Base-by-base conservation (phyloP, 345 rosid species). In the Salix brachista region DNA sequence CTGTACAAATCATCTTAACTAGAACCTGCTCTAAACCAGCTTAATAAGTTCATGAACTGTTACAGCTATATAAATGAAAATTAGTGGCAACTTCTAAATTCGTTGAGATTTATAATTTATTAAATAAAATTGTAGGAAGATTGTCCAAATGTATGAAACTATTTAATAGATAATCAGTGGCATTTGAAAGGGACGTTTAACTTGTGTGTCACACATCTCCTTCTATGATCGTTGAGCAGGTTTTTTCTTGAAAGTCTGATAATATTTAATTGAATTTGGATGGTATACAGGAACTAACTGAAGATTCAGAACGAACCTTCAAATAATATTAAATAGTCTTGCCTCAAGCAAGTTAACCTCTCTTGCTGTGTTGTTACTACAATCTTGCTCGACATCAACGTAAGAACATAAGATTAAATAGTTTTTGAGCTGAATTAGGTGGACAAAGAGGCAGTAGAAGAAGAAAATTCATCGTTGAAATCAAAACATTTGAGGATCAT, bases 161-260 rank as follows among this genome's bases (percentile, higher is more conserved):
- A 58, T 42, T 2, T 74, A 26, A 44, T 8, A n/a, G 28, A 30
- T 30, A 30, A 30, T 28, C 30, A 28, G 30, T 28, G 30, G 30
- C 30, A 28, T 28, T 54, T 42, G 67, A 74, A 74, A 73, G 50
- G 41, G 76, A 73, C 71, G n/a, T 61, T 56, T 37, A 28, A 28
- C 30, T 28, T 28, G 30, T 28, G 30, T 28, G 30, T 2, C 30
- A 28, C 30, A 28, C 39, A 41, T 56, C 44, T 34, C 69, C 8
- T 18, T 56, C 58, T 50, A 72, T 42, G 12, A 42, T 42, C 16
- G 54, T 13, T 48, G 4, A 48, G 19, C 19, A 3, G 19, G 19
- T 48, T 28, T 48, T 48, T 48, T 48, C 19, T 17, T 48, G 18
- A 1, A 48, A 48, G 18, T 14, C 54, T 13, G 21, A 48, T 3